Base-by-base conservation (phyloP, 2,329 filamentous ascomycete genomes). In the Berkeleyomyces basicola region DNA sequence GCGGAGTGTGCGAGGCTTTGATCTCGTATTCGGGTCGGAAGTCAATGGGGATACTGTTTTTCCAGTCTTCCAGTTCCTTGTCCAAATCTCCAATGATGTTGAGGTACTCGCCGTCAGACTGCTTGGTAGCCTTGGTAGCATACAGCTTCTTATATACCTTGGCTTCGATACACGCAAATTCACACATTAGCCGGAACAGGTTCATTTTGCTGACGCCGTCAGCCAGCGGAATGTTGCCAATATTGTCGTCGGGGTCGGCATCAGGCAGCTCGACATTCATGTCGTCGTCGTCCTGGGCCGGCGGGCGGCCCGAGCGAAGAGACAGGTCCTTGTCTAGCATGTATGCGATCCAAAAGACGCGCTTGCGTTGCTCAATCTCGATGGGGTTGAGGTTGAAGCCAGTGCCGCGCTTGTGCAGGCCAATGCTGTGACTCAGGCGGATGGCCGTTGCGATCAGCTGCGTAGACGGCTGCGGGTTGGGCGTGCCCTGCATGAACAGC, bases 21-120 rank as follows among this genome's bases (percentile, higher is more conserved):
- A 99, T 97, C 73, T 96, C 91, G 71, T 96, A 85, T 72, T 97
- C 93, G 0, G 93, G 93, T n/a, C 93, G 83, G 75, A 96, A 97
- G 70, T 97, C 93, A 63, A 96, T 81, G 1, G 93, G 92, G 61
- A 99, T 97, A 60, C 81, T 84, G 70, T 97, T 91, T 76, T 97
- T 97, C 93, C 93, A 99, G 61, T 90, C 86, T 71, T 99, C 93
- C 3, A 99, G 68, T 69, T 90, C 84, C 69, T 83, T 85, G 71
- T 99, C 93, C 7, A 99, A 81, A 70, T 97, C 91, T 57, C 93
- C 91, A 68, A 99, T 99, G 0, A 90, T 95, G 71, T 96, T 95
- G 57, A 99, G 79, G 7, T 97, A 78, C 72, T 96, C 92, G 33
- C 92, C 93, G 67, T 95, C 90, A 0, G 90, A 89, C 70, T 96